Conservation (phyloP, 2,329 filamentous ascomycete genomes). For the Trichoderma sp. region DNA sequence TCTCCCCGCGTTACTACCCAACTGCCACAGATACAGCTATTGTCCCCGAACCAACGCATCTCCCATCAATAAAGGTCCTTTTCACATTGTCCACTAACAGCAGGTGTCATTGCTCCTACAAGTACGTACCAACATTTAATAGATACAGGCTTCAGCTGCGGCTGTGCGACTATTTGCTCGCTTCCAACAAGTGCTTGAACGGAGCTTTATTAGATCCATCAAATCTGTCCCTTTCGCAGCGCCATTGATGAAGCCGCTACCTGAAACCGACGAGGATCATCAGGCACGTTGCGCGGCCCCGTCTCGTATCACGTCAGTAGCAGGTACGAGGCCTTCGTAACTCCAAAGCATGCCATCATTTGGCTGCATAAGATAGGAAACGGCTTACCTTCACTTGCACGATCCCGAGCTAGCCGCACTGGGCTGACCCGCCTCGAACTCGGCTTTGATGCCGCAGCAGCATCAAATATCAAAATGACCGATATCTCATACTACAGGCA, state of each 20-base stretch:
- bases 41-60: neutral
- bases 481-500: neutral
- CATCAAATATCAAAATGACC: neutral
- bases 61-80: neutral
- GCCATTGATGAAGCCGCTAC: neutral
- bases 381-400: neutral
- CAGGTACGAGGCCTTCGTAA: neutral
- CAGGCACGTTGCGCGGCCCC: slow-evolving; percentile 1
- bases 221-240: neutral
- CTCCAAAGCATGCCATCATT: neutral
- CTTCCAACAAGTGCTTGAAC: neutral
- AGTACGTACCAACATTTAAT: neutral
- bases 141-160: neutral
- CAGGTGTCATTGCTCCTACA: neutral
- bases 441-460: neutral
- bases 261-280: slow-evolving; percentile 15
- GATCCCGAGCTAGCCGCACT: neutral
- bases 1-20: neutral
- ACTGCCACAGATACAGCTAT: neutral
- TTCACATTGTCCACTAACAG: neutral
- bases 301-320: slow-evolving; percentile 11
- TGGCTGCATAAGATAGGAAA: neutral
- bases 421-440: neutral
- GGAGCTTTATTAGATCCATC: neutral
- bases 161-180: neutral